phyloP scores from a whole-genome alignment of 331 rosid genomes.

The Pyracantha coccinea region DNA sequence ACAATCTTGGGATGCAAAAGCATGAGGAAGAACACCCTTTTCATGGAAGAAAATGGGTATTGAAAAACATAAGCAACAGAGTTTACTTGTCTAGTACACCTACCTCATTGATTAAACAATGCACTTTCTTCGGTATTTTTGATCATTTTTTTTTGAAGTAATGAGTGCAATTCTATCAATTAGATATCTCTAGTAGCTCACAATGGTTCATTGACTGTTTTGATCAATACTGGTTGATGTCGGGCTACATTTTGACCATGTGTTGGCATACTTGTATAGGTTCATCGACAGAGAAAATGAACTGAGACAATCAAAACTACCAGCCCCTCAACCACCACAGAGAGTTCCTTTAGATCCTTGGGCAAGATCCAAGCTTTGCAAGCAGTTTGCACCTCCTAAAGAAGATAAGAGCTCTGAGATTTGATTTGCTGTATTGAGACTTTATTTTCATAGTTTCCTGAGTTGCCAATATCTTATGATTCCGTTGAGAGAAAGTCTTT shows the following conservation, averaged over 20 bases:
- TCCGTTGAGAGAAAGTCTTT: not conserved
- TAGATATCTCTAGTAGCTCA: not conserved
- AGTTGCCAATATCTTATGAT: not conserved
- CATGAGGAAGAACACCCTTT: not conserved
- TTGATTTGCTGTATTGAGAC: constrained; percentile 19
- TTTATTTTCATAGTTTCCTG: not conserved
- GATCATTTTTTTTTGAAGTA: not conserved
- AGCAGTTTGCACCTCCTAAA: constrained; percentile 78
- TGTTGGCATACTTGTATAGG: constrained; percentile 32
- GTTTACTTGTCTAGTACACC: not conserved
- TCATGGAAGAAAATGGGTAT: not conserved
- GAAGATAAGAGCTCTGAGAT: constrained; percentile 40
- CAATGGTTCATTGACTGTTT: not conserved
- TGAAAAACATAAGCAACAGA: not conserved
- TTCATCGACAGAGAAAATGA: constrained; percentile 83
- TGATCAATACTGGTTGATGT: not conserved
- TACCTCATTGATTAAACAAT: not conserved
- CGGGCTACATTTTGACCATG: not conserved
- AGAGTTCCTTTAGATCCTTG: constrained; percentile 80
- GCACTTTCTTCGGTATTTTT: not conserved
- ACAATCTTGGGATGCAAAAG: not conserved
- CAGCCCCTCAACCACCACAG: constrained; percentile 71
- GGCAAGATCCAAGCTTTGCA: constrained; percentile 65
- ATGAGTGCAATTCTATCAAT: not conserved
- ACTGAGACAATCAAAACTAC: constrained; percentile 82